Conservation (phyloP, 2,329 filamentous ascomycete genomes). For the Podosphaera leucotricha region DNA sequence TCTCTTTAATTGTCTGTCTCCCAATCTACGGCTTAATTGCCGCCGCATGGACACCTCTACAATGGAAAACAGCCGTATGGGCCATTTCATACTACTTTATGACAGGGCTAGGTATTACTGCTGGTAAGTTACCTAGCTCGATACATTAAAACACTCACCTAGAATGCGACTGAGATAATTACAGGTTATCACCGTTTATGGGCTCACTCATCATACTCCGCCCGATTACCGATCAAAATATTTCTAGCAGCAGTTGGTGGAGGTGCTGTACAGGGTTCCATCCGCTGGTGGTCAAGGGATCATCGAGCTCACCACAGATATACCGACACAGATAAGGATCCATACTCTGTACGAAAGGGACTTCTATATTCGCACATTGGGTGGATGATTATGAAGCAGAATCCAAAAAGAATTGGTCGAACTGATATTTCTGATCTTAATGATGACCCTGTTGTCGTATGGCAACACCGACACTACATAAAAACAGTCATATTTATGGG, state of each 20-base stretch:
- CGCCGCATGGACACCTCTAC: conserved; percentile 56
- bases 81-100: conserved; percentile 63
- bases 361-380: conserved; percentile 64
- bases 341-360: conserved; percentile 76
- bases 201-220: conserved; percentile 70
- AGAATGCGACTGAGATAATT: too few relatives aligned
- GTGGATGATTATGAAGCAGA: conserved; percentile 89
- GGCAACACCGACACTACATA: conserved; percentile 73
- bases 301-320: conserved; percentile 79
- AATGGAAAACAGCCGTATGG: conserved; percentile 47
- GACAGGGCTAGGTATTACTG: conserved; percentile 59
- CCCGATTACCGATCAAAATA: conserved; percentile 49
- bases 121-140: too few relatives aligned
- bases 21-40: conserved; percentile 50
- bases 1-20: conserved; percentile 54
- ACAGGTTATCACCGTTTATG: conserved; percentile 58
- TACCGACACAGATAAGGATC: conserved; percentile 80
- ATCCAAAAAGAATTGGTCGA: conserved; percentile 68
- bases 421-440: conserved; percentile 77
- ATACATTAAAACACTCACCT: too few relatives aligned
- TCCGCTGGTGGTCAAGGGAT: conserved; percentile 72
- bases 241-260: conserved; percentile 64
- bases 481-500: conserved; percentile 60
- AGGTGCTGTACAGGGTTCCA: conserved; percentile 65
- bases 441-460: conserved; percentile 63